Conservation (phyloP, 495 filamentous ascomycete genomes). For the Hypomontagnella submonticulosa region DNA sequence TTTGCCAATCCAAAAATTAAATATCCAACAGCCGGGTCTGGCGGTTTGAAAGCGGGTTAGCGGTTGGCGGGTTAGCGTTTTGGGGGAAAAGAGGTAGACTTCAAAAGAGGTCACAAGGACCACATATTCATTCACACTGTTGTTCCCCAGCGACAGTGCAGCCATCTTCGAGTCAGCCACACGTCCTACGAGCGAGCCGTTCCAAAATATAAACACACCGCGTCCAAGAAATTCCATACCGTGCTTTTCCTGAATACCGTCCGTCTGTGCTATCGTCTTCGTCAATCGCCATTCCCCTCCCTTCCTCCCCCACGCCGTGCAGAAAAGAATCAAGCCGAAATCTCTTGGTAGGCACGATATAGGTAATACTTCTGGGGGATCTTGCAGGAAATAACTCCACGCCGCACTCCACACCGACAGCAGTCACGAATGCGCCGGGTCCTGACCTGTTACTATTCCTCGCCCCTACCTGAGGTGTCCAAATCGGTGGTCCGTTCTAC, state of each 20-base stretch:
- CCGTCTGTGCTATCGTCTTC: neutral
- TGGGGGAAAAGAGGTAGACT: constrained; percentile 9
- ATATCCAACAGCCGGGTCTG: constrained; percentile 6
- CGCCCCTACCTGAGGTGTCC: no score
- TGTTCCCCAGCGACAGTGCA: constrained; percentile 27
- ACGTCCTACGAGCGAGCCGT: constrained; percentile 2
- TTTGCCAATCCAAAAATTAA: constrained; percentile 11
- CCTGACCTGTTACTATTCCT: no score
- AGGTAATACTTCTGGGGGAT: no score
- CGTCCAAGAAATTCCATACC: constrained; percentile 6
- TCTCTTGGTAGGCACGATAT: no score
- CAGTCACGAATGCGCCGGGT: neutral
- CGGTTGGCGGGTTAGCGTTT: constrained; percentile 10
- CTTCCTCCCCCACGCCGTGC: neutral
- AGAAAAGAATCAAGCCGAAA: no score
- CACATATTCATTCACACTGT: constrained; percentile 4
- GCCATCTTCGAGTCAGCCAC: constrained; percentile 1
- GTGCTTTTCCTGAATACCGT: neutral
- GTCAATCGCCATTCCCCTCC: neutral
- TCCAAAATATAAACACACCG: no score
- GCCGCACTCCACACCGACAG: neutral
- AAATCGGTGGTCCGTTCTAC: no score
- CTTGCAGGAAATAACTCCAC: no score
- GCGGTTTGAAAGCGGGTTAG: neutral
- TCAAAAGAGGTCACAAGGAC: constrained; percentile 8